Evolutionary conservation across 257 asterid species (phyloP).

Genomic region (Ophiorrhiza pumila): DNA sequence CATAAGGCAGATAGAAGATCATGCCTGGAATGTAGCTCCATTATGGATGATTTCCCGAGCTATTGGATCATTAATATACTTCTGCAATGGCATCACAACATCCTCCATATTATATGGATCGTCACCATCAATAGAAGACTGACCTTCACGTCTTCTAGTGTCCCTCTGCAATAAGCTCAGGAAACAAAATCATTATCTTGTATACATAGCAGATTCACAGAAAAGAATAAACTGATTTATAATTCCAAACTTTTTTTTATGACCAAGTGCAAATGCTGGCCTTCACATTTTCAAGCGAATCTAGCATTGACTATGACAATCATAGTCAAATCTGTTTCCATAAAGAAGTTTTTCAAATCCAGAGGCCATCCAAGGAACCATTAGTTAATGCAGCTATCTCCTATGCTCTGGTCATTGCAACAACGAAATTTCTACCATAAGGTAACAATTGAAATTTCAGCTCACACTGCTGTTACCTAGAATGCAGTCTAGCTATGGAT

Average conservation of each 20-base stretch:
- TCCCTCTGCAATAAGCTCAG: conserved; percentile 64
- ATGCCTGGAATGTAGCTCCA: conserved; percentile 98
- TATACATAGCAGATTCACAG: not conserved
- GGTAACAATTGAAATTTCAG: not conserved
- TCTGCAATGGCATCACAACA: conserved; percentile 74
- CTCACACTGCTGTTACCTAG: not conserved
- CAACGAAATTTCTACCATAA: not conserved
- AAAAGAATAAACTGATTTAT: not conserved
- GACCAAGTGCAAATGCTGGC: not conserved
- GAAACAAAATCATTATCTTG: conserved; percentile 2
- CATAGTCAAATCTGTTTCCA: not conserved
- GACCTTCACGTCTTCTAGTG: conserved; percentile 53
- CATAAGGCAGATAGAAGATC: conserved; percentile 10
- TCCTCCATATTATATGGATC: conserved; percentile 73
- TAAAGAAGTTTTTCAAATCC: not conserved
- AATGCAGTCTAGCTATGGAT: not conserved
- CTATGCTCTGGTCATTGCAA: not conserved
- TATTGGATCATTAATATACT: conserved; percentile 73
- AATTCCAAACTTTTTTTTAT: not conserved
- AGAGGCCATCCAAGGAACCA: not conserved
- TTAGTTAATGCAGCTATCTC: not conserved
- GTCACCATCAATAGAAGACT: conserved; percentile 30
- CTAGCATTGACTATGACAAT: not conserved
- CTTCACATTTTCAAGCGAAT: not conserved
- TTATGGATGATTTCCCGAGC: conserved; percentile 81